A percentile compares a stretch with the other conserved stretches of the same genome.
Conservation (phyloP, 2,329 filamentous ascomycete species). For the Phyllosticta citribraziliensis region DNA sequence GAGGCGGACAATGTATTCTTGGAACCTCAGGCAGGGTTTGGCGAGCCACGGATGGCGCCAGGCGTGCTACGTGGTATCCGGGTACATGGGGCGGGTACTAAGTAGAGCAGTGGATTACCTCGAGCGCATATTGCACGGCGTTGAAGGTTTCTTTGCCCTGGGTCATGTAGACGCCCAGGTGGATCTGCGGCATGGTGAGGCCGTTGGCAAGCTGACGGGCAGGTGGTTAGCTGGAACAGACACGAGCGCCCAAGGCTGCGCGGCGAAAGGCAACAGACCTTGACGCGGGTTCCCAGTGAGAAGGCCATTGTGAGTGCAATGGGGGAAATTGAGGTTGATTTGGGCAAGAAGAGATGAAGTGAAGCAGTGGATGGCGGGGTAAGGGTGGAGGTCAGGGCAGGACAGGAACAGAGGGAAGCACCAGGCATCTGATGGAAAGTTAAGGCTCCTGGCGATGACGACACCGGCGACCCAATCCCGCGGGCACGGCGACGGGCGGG, state of each 20-base stretch:
- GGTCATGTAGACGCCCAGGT: conserved; percentile 66
- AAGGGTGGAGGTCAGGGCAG: background rate
- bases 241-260: conserved; percentile 9
- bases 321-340: too few relatives aligned
- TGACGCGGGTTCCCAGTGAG: conserved; percentile 35
- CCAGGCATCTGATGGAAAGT: background rate
- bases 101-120: conserved; percentile 20
- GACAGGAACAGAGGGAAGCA: too few relatives aligned
- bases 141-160: conserved; percentile 49
- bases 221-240: conserved; percentile 18
- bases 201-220: conserved; percentile 47
- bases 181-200: conserved; percentile 58
- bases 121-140: conserved; percentile 49
- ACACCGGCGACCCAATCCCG: background rate
- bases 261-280: conserved; percentile 18
- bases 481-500: background rate
- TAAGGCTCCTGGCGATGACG: background rate
- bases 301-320: conserved; percentile 14
- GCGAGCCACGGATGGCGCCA: background rate
- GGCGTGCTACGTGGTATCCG: background rate
- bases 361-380: background rate
- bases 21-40: background rate
- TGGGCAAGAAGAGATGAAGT: background rate
- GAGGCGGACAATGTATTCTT: background rate
- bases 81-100: background rate